phyloP scores from a whole-genome alignment of 345 rosid genomes.

The Populus deltoides region DNA sequence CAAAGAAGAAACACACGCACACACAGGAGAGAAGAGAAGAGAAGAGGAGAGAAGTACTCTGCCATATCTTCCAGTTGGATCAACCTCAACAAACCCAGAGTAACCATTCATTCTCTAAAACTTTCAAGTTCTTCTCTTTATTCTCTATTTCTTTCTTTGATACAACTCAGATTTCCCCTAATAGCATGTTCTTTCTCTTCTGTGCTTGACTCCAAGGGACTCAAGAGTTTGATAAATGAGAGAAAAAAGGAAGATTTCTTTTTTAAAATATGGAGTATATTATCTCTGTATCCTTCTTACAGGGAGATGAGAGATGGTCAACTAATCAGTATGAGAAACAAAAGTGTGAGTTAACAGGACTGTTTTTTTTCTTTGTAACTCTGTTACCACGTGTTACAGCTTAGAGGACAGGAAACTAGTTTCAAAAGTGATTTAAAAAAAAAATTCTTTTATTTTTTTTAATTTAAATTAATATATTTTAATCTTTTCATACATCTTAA shows the following conservation, averaged over 20 bases:
- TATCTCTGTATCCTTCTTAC: background rate
- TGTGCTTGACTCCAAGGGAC: slow-evolving; percentile 1
- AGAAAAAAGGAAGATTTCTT: background rate
- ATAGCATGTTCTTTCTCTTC: background rate
- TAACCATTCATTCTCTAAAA: slow-evolving; percentile 55
- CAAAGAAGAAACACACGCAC: background rate
- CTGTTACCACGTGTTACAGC: background rate
- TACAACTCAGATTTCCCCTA: slow-evolving; percentile 11
- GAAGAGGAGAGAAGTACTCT: slow-evolving; percentile 45
- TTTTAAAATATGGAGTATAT: background rate
- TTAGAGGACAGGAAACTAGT: slow-evolving; percentile 3
- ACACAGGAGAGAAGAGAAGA: slow-evolving; percentile 12
- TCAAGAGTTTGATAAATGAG: slow-evolving; percentile 5
- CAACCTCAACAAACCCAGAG: slow-evolving; percentile 89
- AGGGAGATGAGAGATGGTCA: background rate
- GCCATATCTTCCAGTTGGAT: slow-evolving; percentile 98
- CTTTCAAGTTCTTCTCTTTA: background rate
- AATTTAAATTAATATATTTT: no score
- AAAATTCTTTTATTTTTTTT: no score
- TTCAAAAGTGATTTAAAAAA: no score
- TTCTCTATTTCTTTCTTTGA: background rate
- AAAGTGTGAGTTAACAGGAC: slow-evolving; percentile 13
- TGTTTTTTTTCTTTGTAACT: background rate
- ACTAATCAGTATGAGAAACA: background rate
- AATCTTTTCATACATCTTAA: no score